phyloP scores from a whole-genome alignment of 2,329 filamentous ascomycete species.

The Beauveria sp. region DNA sequence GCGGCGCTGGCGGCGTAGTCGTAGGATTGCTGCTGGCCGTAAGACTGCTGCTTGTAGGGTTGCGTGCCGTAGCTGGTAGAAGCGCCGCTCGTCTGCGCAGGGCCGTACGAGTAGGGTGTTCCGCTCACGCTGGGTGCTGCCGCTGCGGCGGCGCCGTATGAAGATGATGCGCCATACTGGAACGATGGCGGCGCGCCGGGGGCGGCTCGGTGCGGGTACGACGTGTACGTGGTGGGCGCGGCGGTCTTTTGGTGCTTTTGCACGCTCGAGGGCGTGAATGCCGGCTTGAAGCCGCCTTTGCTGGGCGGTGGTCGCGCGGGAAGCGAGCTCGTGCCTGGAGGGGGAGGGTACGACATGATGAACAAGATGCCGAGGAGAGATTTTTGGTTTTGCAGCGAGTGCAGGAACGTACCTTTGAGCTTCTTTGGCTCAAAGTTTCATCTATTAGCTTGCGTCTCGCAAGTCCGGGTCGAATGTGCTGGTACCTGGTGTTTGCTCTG shows the following conservation, averaged over 20 bases:
- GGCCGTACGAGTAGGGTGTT: constrained; percentile 29
- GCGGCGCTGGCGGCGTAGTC: constrained; percentile 36
- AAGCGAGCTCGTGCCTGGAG: constrained; percentile 63
- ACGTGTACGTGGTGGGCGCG: constrained; percentile 2
- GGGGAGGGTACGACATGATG: constrained; percentile 81
- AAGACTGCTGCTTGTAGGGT: constrained; percentile 22
- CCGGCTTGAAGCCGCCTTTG: constrained; percentile 36
- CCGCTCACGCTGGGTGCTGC: constrained; percentile 16
- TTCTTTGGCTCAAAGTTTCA: constrained; percentile 1
- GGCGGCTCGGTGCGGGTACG: constrained; percentile 7
- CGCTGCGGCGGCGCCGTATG: constrained; percentile 14
- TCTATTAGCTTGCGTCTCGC: neutral
- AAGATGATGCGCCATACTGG: constrained; percentile 2
- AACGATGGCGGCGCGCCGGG: constrained; percentile 1
- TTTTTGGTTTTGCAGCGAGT: constrained; percentile 11
- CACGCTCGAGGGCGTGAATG: constrained; percentile 38
- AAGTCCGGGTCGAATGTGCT: neutral
- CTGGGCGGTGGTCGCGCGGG: constrained; percentile 66
- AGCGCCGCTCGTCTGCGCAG: constrained; percentile 19
- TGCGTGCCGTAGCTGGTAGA: no score
- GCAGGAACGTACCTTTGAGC: constrained; percentile 12
- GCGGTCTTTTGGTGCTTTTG: constrained; percentile 9
- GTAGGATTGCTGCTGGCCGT: constrained; percentile 27
- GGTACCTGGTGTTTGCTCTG: neutral
- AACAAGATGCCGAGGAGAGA: constrained; percentile 33